Conservation (phyloP, 2,329 filamentous ascomycete genomes). For the Microdochium nivale region DNA sequence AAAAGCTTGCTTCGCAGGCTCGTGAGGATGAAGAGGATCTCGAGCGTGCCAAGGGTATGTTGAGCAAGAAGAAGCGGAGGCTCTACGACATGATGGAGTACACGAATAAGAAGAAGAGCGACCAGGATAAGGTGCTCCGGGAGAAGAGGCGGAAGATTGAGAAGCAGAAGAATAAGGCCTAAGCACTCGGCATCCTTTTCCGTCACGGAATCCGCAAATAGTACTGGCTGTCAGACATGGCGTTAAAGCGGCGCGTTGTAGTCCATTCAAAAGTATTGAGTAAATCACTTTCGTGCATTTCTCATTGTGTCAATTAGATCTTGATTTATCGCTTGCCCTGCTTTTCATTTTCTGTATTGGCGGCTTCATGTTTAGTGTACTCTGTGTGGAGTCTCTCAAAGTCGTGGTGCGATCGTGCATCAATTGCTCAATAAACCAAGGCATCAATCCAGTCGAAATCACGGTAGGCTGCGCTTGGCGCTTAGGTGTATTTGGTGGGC, state of each 20-base stretch:
- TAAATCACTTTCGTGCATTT: no score
- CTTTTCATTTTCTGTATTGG: no score
- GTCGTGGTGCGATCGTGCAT: no score
- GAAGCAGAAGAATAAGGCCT: constrained; percentile 38
- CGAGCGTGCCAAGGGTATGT: constrained; percentile 94
- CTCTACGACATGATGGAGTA: constrained; percentile 96
- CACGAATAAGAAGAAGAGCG: constrained; percentile 87
- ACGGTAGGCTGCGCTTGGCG: no score
- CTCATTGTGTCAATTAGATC: no score
- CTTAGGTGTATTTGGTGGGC: no score
- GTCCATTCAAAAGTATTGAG: not conserved
- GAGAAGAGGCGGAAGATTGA: constrained; percentile 88
- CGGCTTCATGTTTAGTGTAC: no score
- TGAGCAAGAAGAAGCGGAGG: constrained; percentile 96
- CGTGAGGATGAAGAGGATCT: constrained; percentile 77
- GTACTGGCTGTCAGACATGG: not conserved
- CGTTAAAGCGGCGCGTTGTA: not conserved
- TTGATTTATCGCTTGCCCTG: no score
- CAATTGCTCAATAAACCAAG: no score
- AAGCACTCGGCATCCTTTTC: not conserved
- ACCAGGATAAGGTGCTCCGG: constrained; percentile 78
- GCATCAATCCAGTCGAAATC: no score
- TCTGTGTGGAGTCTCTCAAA: no score
- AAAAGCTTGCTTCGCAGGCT: constrained; percentile 61
- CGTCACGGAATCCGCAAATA: not conserved